phyloP scores from a whole-genome alignment of 2,329 filamentous ascomycete genomes.

The Aspergillus brasiliensis region DNA sequence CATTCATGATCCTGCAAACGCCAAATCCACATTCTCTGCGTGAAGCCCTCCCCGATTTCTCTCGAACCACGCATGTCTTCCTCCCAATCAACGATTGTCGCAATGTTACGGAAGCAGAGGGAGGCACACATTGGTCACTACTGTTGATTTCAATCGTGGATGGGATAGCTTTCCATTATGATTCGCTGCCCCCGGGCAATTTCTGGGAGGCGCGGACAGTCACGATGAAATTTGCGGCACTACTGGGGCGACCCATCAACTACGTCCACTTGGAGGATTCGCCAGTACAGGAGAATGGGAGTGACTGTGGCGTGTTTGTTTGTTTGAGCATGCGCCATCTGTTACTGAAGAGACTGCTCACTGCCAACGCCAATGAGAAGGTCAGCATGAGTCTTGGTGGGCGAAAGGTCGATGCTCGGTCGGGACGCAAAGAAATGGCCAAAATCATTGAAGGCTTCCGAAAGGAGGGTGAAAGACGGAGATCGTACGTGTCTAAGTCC shows the following conservation, averaged over 20 bases:
- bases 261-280: slow-evolving; percentile 83
- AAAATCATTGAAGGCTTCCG: slow-evolving; percentile 83
- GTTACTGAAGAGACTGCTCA: slow-evolving; percentile 79
- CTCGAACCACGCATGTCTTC: slow-evolving; percentile 84
- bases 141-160: slow-evolving; percentile 88
- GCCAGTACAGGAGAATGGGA: slow-evolving; percentile 88
- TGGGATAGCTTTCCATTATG: slow-evolving; percentile 93
- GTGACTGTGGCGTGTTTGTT: slow-evolving; percentile 94
- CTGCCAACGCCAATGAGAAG: slow-evolving; percentile 78
- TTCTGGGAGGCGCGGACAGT: slow-evolving; percentile 70
- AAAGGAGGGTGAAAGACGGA: slow-evolving; percentile 81
- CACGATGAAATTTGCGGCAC: slow-evolving; percentile 66
- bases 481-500: slow-evolving; percentile 69
- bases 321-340: slow-evolving; percentile 93
- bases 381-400: slow-evolving; percentile 92
- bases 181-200: slow-evolving; percentile 78
- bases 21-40: slow-evolving; percentile 58
- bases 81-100: slow-evolving; percentile 90
- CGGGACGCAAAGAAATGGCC: slow-evolving; percentile 86
- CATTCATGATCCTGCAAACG: slow-evolving; percentile 83
- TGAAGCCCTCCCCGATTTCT: slow-evolving; percentile 78
- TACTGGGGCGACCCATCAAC: slow-evolving; percentile 66
- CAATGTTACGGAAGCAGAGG: slow-evolving; percentile 76
- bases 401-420: slow-evolving; percentile 76
- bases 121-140: slow-evolving; percentile 91